phyloP scores from a whole-genome alignment of 306 rosid genomes.

The Trifolium pratense region DNA sequence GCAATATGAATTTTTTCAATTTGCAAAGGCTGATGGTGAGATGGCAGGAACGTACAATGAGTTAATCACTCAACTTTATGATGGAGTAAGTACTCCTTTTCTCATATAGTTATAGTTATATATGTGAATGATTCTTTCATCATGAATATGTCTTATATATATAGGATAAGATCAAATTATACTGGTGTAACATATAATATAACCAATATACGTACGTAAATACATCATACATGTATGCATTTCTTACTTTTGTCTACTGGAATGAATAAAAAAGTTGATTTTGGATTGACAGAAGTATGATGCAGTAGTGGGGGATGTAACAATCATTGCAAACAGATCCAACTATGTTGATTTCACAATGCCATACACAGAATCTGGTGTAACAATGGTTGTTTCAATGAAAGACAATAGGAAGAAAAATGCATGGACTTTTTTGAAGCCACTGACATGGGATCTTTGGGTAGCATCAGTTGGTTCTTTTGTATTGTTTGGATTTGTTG shows the following conservation, averaged over 20 bases:
- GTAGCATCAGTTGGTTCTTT: slow-evolving; percentile 50
- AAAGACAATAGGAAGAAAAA: slow-evolving; percentile 41
- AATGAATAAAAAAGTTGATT: neutral
- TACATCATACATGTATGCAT: too few species aligned
- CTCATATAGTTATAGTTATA: too few species aligned
- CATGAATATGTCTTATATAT: too few species aligned
- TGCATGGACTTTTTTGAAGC: slow-evolving; percentile 73
- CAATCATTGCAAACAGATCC: slow-evolving; percentile 59
- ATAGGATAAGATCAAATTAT: too few species aligned
- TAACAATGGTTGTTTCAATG: slow-evolving; percentile 64
- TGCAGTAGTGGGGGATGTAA: slow-evolving; percentile 51
- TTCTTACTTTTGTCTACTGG: neutral
- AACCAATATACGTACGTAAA: too few species aligned
- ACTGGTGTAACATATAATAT: too few species aligned
- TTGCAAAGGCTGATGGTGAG: slow-evolving; percentile 12
- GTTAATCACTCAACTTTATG: slow-evolving; percentile 48
- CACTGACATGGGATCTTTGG: slow-evolving; percentile 63
- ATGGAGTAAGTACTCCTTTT: slow-evolving; percentile 60
- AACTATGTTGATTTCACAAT: slow-evolving; percentile 59
- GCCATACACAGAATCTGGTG: slow-evolving; percentile 69
- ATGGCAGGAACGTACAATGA: slow-evolving; percentile 48
- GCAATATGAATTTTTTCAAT: slow-evolving; percentile 52
- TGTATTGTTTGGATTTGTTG: slow-evolving; percentile 61
- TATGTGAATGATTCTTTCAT: neutral
- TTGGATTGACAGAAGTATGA: slow-evolving; percentile 52